A percentile compares a stretch with the other conserved stretches of the same genome.
These are phyloP conservation scores for Chernovozyma sophiae-reginae DNA, from an alignment of 1,139 yeast species.

Conservation along the genomic window DNA sequence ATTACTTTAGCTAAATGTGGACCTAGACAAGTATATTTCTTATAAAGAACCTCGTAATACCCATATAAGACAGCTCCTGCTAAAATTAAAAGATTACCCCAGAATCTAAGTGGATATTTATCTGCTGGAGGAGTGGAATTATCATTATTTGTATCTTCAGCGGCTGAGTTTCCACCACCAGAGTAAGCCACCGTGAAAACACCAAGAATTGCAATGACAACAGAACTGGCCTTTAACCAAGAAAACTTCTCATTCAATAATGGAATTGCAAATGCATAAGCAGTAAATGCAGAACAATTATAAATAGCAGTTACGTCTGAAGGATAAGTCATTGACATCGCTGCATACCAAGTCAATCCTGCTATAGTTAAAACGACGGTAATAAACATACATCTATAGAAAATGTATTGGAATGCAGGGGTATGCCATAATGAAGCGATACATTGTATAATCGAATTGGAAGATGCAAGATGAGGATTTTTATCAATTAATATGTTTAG, in stretches of 20 bases:
- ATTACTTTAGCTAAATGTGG: constrained; percentile 39
- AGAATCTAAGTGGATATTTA: constrained; percentile 55
- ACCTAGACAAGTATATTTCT: constrained; percentile 73
- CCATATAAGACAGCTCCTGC: constrained; percentile 83
- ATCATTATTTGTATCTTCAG: constrained; percentile 5
- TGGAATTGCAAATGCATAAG: constrained; percentile 80
- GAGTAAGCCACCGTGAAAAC: constrained; percentile 79
- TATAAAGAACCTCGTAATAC: constrained; percentile 79
- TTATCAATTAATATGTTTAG: constrained; percentile 34
- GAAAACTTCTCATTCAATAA: constrained; percentile 63
- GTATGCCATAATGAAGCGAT: constrained; percentile 35
- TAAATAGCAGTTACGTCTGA: constrained; percentile 87
- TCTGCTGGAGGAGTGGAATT: constrained; percentile 5
- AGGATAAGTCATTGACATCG: constrained; percentile 78
- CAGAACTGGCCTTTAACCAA: constrained; percentile 64
- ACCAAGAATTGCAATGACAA: constrained; percentile 66
- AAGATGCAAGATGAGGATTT: constrained; percentile 39
- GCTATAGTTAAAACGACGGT: constrained; percentile 66
- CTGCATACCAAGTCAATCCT: constrained; percentile 82
- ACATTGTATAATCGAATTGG: constrained; percentile 35
- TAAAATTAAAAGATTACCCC: constrained; percentile 71
- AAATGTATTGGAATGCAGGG: constrained; percentile 47
- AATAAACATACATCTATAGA: constrained; percentile 40
- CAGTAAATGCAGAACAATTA: constrained; percentile 86
- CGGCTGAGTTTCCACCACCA: constrained; percentile 31